Conservation (phyloP, 2,329 filamentous ascomycete species). For the Calonectria naviculata region DNA sequence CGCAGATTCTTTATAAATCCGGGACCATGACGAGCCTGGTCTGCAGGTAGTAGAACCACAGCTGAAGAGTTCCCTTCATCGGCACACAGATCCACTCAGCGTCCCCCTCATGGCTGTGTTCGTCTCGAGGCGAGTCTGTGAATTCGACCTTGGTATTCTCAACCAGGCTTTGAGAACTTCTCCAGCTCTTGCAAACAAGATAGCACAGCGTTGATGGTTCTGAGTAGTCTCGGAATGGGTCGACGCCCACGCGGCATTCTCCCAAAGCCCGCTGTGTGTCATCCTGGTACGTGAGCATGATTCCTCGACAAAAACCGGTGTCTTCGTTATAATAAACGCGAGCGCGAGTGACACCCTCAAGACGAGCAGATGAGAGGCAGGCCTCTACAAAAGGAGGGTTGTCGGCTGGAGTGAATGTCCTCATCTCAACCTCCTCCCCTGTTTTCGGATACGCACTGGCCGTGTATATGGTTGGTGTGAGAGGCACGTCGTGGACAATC, state of each 20-base stretch:
- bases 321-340: background rate
- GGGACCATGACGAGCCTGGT: background rate
- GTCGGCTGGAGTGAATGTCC: background rate
- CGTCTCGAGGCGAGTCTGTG: background rate
- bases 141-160: background rate
- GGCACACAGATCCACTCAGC: background rate
- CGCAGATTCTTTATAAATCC: background rate
- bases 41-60: background rate
- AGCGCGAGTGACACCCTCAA: background rate
- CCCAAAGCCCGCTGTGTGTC: conserved; percentile 4
- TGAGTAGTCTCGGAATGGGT: background rate
- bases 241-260: background rate
- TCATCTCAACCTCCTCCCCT: background rate
- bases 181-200: background rate
- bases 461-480: background rate
- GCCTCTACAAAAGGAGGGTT: background rate
- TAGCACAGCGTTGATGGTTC: background rate
- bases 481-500: background rate
- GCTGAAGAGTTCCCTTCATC: background rate
- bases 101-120: background rate
- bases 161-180: background rate
- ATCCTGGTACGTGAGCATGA: background rate
- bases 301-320: background rate
- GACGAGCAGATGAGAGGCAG: conserved; percentile 6
- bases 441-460: background rate